Conservation (phyloP, 2,329 filamentous ascomycete species). For the Fusarium decemcellulare region DNA sequence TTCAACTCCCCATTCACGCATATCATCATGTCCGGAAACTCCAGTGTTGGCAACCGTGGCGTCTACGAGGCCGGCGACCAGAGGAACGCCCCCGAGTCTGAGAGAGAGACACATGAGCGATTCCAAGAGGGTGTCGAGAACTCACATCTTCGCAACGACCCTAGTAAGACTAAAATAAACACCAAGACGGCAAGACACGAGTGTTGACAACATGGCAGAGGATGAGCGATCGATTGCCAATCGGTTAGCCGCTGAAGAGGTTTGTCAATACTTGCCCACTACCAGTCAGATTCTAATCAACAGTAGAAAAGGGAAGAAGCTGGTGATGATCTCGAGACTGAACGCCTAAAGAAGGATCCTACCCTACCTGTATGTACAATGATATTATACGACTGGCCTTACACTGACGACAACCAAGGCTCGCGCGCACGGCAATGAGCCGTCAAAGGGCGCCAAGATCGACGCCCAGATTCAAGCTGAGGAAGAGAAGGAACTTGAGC, state of each 20-base stretch:
- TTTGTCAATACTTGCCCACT: constrained; percentile 47
- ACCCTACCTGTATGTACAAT: constrained; percentile 67
- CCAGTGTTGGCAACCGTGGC: constrained; percentile 75
- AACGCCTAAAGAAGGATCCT: constrained; percentile 69
- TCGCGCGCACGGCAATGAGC: constrained; percentile 79
- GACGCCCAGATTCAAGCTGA: constrained; percentile 78
- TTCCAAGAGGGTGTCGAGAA: constrained; percentile 81
- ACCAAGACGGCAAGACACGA: constrained; percentile 57
- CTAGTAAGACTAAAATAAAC: constrained; percentile 68
- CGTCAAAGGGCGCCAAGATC: constrained; percentile 79
- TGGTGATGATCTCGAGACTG: constrained; percentile 60
- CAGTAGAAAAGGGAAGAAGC: constrained; percentile 55
- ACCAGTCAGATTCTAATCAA: constrained; percentile 7
- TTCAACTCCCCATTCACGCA: constrained; percentile 3
- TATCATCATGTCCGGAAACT: constrained; percentile 58
- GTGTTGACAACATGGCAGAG: constrained; percentile 60
- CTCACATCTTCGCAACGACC: constrained; percentile 78
- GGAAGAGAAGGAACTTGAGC: constrained; percentile 74
- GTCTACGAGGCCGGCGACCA: constrained; percentile 87
- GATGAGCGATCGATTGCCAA: constrained; percentile 81
- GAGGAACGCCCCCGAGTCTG: constrained; percentile 71
- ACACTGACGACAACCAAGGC: constrained; percentile 58
- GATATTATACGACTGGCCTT: neutral
- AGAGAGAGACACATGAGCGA: constrained; percentile 65
- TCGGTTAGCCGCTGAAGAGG: constrained; percentile 75